A percentile compares a stretch with the other conserved stretches of the same genome.
These are phyloP conservation scores for Nothomitra cinnamomea DNA, from an alignment of 2,329 filamentous ascomycete species.

Conservation along the genomic window DNA sequence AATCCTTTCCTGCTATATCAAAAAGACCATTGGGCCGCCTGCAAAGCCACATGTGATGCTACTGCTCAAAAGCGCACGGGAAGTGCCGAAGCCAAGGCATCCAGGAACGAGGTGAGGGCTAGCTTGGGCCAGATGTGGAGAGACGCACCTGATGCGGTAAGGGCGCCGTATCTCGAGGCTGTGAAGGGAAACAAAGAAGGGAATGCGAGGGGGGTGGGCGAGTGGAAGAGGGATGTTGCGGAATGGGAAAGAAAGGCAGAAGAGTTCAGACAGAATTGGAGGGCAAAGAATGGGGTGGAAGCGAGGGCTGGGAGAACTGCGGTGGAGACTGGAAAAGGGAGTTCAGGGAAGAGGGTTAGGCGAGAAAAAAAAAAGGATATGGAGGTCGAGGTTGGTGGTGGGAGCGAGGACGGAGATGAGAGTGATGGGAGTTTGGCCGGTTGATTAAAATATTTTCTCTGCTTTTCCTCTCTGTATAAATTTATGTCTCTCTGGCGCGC, in stretches of 20 bases:
- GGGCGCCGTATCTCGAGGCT: conserved; percentile 60
- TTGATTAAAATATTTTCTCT: too few species aligned
- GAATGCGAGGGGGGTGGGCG: conserved; percentile 28
- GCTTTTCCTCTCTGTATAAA: too few species aligned
- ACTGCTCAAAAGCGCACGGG: conserved; percentile 46
- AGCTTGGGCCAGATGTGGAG: conserved; percentile 88
- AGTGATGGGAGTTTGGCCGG: too few species aligned
- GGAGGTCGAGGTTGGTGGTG: too few species aligned
- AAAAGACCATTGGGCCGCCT: conserved; percentile 49
- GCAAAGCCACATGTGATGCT: conserved; percentile 50
- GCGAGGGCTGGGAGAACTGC: not conserved
- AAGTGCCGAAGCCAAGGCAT: conserved; percentile 49
- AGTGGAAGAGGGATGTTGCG: conserved; percentile 55
- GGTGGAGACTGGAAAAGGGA: too few species aligned
- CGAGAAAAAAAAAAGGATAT: too few species aligned
- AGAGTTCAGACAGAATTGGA: conserved; percentile 25
- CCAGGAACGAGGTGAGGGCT: conserved; percentile 58
- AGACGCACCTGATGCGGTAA: conserved; percentile 50
- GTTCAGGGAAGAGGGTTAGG: too few species aligned
- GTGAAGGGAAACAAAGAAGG: conserved; percentile 47
- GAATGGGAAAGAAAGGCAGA: conserved; percentile 26
- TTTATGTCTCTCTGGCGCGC: too few species aligned
- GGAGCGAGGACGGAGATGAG: too few species aligned
- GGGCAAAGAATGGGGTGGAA: conserved; percentile 21
- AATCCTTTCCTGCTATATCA: conserved; percentile 87